A percentile compares a stretch with the other conserved stretches of the same genome.
These are phyloP conservation scores for Trichophyton simii DNA, from an alignment of 2,329 filamentous ascomycete genomes.

Conservation along the genomic window DNA sequence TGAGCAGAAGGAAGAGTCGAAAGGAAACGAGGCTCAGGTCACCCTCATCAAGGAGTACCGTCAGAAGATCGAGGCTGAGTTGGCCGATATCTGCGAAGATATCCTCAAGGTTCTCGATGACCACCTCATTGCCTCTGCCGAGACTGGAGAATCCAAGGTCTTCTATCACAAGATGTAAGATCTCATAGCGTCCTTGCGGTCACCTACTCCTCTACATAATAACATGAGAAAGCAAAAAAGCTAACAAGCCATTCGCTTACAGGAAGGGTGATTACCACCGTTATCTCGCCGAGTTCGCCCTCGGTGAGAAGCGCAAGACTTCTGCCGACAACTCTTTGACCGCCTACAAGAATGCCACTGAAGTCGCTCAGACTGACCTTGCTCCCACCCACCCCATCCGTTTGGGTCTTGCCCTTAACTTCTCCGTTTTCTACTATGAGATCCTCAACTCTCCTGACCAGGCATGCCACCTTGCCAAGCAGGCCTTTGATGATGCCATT, in stretches of 20 bases:
- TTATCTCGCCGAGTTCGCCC: constrained; percentile 93
- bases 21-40: constrained; percentile 89
- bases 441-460: constrained; percentile 97
- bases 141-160: constrained; percentile 95
- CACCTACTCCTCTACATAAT: no score
- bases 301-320: constrained; percentile 87
- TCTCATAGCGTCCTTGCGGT: background rate
- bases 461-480: constrained; percentile 94
- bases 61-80: constrained; percentile 93
- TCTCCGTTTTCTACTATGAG: constrained; percentile 99
- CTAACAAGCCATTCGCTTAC: constrained; percentile 9
- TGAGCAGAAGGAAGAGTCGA: constrained; percentile 99
- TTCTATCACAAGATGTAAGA: constrained; percentile 99
- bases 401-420: constrained; percentile 84
- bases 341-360: constrained; percentile 90
- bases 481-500: constrained; percentile 93
- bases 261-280: constrained; percentile 99
- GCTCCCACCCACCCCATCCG: constrained; percentile 88
- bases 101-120: constrained; percentile 90
- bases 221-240: background rate
- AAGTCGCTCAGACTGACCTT: constrained; percentile 79
- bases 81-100: constrained; percentile 95
- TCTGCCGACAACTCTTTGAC: constrained; percentile 89
- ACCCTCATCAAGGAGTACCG: constrained; percentile 93
- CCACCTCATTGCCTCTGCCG: constrained; percentile 85